Base-by-base conservation (phyloP, 805 yeast species). In the Grigorovia humatica region DNA sequence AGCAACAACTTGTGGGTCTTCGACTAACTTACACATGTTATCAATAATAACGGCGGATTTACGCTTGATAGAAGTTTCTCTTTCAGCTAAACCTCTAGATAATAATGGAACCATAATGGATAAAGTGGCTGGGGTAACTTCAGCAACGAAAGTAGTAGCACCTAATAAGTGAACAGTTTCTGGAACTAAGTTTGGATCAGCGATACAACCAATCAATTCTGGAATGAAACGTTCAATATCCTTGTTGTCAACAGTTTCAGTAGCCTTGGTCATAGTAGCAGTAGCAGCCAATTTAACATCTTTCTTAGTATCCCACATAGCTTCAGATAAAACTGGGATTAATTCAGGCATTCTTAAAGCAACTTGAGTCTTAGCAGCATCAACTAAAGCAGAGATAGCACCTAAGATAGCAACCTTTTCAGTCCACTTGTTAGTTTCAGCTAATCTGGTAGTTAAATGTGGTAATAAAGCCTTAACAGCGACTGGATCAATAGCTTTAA, bases 11-110 rank as follows among this genome's bases (percentile, higher is more conserved):
- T 93, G 98, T 66, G 99, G 99, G 74, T 93, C 99, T 73, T 93
- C 99, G 79, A 93, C 99, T 76, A 93, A 88, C 79, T 93, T 93
- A 87, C 99, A 93, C 99, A 93, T 93, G 96, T 93, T 93, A 76
- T 93, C 99, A 69, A 91, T 86, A 76, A 93, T 93, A 73, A 93
- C 99, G 65, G 99, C 99, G 70, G 98, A 85, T 82, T 93, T 93
- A 83, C 99, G 90, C 87, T 93, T 93, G 82, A 93, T 93, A 66
- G 97, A 80, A 64, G 99, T 93, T 70, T 93, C 99, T 82, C 99
- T 93, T 82, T 93, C 99, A 70, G 95, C 95, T 73, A 93, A 83
- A 91, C 99, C 99, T 86, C 99, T 91, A 65, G 96, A 82, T 74
- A 93, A 82, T 72, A 93, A 82, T 72, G 99, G 99, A 63, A 89